Conservation (phyloP, 1,284 basidiomycete species). For the Pascua guehoae region DNA sequence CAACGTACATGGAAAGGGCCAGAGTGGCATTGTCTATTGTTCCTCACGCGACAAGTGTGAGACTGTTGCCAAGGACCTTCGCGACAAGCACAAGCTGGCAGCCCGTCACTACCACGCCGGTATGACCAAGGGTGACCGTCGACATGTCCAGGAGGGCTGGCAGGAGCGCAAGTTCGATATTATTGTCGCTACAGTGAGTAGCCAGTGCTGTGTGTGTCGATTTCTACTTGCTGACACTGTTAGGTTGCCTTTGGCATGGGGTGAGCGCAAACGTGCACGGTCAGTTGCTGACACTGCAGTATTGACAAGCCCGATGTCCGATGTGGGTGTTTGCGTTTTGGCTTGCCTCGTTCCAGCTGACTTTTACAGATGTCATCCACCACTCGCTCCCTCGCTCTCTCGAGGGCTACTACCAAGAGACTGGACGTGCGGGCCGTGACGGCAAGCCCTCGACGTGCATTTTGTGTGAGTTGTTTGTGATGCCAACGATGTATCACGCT, state of each 20-base stretch:
- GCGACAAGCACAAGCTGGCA: slow-evolving; percentile 57
- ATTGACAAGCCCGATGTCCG: slow-evolving; percentile 78
- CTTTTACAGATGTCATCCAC: slow-evolving; percentile 67
- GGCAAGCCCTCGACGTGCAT: slow-evolving; percentile 63
- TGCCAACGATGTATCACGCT: slow-evolving; percentile 25
- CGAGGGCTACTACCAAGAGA: slow-evolving; percentile 78
- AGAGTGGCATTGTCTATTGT: slow-evolving; percentile 88
- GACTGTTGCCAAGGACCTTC: slow-evolving; percentile 66
- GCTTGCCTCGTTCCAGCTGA: slow-evolving; percentile 13
- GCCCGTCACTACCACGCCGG: slow-evolving; percentile 86
- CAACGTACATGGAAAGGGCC: slow-evolving; percentile 55
- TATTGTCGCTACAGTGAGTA: slow-evolving; percentile 76
- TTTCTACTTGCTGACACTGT: neutral
- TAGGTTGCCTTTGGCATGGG: slow-evolving; percentile 96
- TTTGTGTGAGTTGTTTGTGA: slow-evolving; percentile 49
- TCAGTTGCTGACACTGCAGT: slow-evolving; percentile 9
- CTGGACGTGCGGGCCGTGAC: slow-evolving; percentile 77
- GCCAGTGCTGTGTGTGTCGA: neutral
- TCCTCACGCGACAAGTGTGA: slow-evolving; percentile 71
- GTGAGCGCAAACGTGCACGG: slow-evolving; percentile 12
- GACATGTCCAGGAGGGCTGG: slow-evolving; percentile 69
- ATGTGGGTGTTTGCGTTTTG: slow-evolving; percentile 47
- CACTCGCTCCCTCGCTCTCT: slow-evolving; percentile 65
- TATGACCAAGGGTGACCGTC: slow-evolving; percentile 64
- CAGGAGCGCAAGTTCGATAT: slow-evolving; percentile 68